These are phyloP conservation scores for Eremochloa ophiuroides DNA, from an alignment of 176 grass and related monocot genomes.

Conservation along the genomic window DNA sequence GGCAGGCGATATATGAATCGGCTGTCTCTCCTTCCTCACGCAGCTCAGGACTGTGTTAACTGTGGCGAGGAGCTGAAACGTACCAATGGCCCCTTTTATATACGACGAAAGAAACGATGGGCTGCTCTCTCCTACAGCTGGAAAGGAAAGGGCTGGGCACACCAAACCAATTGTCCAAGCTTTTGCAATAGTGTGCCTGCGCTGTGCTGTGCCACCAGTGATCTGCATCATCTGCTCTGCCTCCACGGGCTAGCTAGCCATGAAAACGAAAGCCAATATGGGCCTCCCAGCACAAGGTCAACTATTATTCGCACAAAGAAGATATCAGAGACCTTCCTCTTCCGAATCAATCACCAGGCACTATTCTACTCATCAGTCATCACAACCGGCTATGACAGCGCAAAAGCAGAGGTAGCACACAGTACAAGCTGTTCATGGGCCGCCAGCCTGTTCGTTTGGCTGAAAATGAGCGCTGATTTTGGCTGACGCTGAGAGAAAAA, in stretches of 20 bases:
- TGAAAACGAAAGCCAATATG: constrained; percentile 13
- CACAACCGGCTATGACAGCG: not conserved
- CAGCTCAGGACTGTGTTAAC: not conserved
- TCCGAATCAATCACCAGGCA: not conserved
- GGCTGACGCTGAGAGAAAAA: too few relatives aligned
- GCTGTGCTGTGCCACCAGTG: constrained; percentile 1
- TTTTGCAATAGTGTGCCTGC: constrained; percentile 11
- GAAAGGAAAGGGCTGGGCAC: constrained; percentile 23
- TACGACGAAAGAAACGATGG: not conserved
- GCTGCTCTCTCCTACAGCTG: constrained; percentile 4
- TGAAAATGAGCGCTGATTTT: too few relatives aligned
- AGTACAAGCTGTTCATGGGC: not conserved
- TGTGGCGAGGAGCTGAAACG: not conserved
- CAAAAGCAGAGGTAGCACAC: not conserved
- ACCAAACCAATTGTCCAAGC: not conserved
- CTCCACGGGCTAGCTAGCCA: not conserved
- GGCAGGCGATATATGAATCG: not conserved
- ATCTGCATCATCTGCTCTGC: not conserved
- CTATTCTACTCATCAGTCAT: not conserved
- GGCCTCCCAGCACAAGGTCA: constrained; percentile 26
- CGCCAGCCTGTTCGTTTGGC: too few relatives aligned
- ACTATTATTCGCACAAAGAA: constrained; percentile 1
- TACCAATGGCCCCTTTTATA: constrained; percentile 4
- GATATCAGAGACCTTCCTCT: not conserved
- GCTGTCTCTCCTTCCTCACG: not conserved